A percentile compares a stretch with the other conserved stretches of the same genome.
These are phyloP conservation scores for Kwoniella dejecticola DNA, from an alignment of 768 basidiomycete species.

Conservation along the genomic window DNA sequence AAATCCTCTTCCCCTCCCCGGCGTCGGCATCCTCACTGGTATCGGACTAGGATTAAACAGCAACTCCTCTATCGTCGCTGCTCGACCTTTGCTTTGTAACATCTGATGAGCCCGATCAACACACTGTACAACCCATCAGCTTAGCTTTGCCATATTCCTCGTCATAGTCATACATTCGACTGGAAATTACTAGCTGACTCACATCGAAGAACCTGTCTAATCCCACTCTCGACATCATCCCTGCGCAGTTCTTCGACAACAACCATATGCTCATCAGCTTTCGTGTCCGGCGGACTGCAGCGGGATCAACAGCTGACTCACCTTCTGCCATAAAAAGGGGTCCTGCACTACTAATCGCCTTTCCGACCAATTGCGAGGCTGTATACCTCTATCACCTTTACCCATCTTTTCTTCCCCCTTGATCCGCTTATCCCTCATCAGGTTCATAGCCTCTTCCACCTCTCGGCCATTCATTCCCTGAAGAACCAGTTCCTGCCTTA, in stretches of 20 bases:
- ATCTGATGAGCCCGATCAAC: conserved; percentile 17
- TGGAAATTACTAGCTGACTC: conserved; percentile 6
- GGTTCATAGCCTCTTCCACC: background rate
- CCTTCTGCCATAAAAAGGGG: conserved; percentile 54
- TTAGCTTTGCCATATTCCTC: too few species aligned
- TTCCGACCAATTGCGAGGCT: conserved; percentile 47
- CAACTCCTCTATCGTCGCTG: conserved; percentile 19
- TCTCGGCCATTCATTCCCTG: conserved; percentile 2
- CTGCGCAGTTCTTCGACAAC: conserved; percentile 27
- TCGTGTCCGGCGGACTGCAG: background rate
- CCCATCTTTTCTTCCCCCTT: conserved; percentile 28
- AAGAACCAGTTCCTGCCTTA: background rate
- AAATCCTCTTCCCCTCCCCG: conserved; percentile 10
- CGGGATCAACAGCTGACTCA: conserved; percentile 15
- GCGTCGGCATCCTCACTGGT: background rate
- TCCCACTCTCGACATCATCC: conserved; percentile 21
- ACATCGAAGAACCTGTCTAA: conserved; percentile 19
- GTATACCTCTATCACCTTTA: conserved; percentile 33
- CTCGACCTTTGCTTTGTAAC: background rate
- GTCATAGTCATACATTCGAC: too few species aligned
- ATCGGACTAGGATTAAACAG: conserved; percentile 13
- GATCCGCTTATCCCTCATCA: conserved; percentile 10
- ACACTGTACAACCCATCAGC: conserved; percentile 3
- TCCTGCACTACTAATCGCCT: conserved; percentile 51
- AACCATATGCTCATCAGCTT: background rate